Evolutionary conservation across 106 monocot species (phyloP).

Genomic region (Platanthera guangdongensis): DNA sequence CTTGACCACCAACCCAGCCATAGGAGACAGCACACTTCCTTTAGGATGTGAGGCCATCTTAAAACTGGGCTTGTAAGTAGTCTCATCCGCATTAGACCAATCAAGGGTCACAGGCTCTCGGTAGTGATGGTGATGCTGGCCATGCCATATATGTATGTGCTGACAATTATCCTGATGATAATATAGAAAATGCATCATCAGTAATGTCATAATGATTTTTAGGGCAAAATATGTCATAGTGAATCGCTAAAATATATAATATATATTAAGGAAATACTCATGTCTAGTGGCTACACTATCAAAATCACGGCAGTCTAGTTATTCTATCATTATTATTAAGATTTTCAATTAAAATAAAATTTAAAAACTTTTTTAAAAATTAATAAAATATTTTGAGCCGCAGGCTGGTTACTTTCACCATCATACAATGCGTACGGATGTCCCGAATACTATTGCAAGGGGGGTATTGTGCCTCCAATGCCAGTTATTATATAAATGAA

Average conservation of each 20-base stretch:
- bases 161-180: conserved; percentile 48
- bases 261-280: not conserved
- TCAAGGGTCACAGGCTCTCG: conserved; percentile 37
- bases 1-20: conserved; percentile 94
- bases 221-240: not conserved
- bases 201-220: not conserved
- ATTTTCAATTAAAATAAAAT: too few species aligned
- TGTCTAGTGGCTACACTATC: not conserved
- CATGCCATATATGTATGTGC: conserved; percentile 88
- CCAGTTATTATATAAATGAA: not conserved
- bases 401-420: too few species aligned
- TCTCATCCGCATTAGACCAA: conserved; percentile 35
- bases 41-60: conserved; percentile 41
- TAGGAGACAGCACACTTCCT: conserved; percentile 89
- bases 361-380: too few species aligned
- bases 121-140: conserved; percentile 69
- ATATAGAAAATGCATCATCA: not conserved
- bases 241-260: not conserved
- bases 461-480: too few species aligned
- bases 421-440: too few species aligned
- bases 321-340: too few species aligned
- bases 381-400: too few species aligned
- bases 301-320: too few species aligned
- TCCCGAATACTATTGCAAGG: too few species aligned
- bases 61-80: conserved; percentile 24